A percentile compares a stretch with the other conserved stretches of the same genome.
phyloP scores from a whole-genome alignment of 1,139 yeast species.

The Sugiyamaella grinbergsii region DNA sequence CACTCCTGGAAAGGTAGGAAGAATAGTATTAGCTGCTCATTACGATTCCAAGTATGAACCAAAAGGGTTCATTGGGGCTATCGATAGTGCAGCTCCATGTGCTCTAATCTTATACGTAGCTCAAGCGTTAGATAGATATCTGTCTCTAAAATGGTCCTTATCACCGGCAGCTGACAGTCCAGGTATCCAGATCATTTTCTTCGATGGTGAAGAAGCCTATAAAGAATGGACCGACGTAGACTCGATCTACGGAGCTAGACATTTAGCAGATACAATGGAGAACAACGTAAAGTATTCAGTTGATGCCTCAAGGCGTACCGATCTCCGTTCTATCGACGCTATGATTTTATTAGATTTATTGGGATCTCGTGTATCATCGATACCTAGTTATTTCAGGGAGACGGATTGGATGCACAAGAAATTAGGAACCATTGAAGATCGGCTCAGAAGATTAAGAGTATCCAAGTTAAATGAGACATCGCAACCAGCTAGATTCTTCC shows the following conservation, averaged over 20 bases:
- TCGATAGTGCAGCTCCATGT: slow-evolving; percentile 60
- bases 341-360: slow-evolving; percentile 54
- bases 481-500: slow-evolving; percentile 27
- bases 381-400: slow-evolving; percentile 51
- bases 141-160: slow-evolving; percentile 37
- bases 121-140: slow-evolving; percentile 38
- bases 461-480: slow-evolving; percentile 17
- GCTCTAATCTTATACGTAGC: slow-evolving; percentile 53
- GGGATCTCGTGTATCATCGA: slow-evolving; percentile 46
- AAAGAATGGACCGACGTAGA: slow-evolving; percentile 53
- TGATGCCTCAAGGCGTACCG: slow-evolving; percentile 26
- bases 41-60: slow-evolving; percentile 55
- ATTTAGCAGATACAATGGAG: slow-evolving; percentile 49
- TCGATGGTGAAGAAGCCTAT: slow-evolving; percentile 64
- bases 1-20: slow-evolving; percentile 34
- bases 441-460: slow-evolving; percentile 27
- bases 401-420: slow-evolving; percentile 47
- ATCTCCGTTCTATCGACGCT: slow-evolving; percentile 44
- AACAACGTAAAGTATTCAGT: slow-evolving; percentile 21
- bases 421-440: slow-evolving; percentile 38
- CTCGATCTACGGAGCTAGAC: slow-evolving; percentile 58
- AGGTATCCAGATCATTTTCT: slow-evolving; percentile 54
- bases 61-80: slow-evolving; percentile 60
- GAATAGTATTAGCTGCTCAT: slow-evolving; percentile 54
- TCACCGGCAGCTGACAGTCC: slow-evolving; percentile 28